Percentiles rank a stretch among this genome's conserved stretches.
These are phyloP conservation scores for Neurospora sublineolata DNA, from an alignment of 495 filamentous ascomycete species.

Conservation along the genomic window DNA sequence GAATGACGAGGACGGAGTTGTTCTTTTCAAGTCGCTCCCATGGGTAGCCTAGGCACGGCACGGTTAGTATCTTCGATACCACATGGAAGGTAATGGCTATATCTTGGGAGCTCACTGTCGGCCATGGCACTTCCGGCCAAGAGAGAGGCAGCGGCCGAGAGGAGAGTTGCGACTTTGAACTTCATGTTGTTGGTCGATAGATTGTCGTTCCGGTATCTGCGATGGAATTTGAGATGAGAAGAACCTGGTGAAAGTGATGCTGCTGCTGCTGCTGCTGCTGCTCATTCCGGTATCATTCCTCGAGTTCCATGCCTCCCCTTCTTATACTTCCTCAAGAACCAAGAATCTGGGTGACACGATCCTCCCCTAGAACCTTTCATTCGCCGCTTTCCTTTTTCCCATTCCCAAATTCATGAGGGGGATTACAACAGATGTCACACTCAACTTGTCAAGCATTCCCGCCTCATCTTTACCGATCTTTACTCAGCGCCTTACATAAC, in stretches of 20 bases:
- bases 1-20: slow-evolving; percentile 43
- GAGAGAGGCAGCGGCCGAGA: slow-evolving; percentile 9
- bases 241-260: neutral
- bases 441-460: neutral
- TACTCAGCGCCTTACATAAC: neutral
- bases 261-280: neutral
- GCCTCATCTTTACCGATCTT: neutral
- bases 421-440: neutral
- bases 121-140: slow-evolving; percentile 9
- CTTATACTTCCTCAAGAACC: neutral
- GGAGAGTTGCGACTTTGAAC: slow-evolving; percentile 1
- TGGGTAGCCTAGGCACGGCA: neutral
- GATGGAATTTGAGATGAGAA: neutral
- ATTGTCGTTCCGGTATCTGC: neutral
- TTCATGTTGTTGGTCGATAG: slow-evolving; percentile 8
- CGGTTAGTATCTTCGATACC: neutral
- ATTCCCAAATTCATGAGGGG: neutral
- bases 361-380: neutral
- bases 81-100: neutral
- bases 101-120: slow-evolving; percentile 3
- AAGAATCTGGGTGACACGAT: neutral
- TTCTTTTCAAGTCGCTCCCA: slow-evolving; percentile 17
- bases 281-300: neutral
- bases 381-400: neutral
- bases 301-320: neutral